phyloP scores from a whole-genome alignment of 208 protist species.

The Kentomonas sorsogonicus region DNA sequence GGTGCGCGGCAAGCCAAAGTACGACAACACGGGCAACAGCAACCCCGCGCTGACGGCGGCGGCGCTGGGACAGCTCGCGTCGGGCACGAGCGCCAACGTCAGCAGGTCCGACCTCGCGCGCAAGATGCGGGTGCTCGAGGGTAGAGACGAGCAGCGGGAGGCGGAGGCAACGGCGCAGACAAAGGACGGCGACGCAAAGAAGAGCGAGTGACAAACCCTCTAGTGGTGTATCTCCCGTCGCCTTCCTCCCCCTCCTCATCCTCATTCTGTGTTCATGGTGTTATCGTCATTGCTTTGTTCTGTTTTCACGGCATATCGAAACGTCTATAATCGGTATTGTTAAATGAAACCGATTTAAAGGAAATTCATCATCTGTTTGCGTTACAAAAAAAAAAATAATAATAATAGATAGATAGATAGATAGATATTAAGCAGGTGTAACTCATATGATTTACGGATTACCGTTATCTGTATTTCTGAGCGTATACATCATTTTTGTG shows the following conservation, averaged over 20 bases:
- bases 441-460: no score
- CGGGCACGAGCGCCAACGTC: neutral
- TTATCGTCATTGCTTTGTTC: neutral
- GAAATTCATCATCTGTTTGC: no score
- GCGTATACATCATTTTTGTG: no score
- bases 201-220: neutral
- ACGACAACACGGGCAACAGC: no score
- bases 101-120: no score
- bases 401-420: constrained; percentile 2
- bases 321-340: no score
- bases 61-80: neutral
- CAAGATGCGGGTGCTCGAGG: no score
- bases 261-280: neutral
- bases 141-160: neutral
- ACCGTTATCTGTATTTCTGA: no score
- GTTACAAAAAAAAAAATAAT: neutral
- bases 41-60: neutral
- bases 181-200: neutral
- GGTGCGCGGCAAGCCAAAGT: no score
- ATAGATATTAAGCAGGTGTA: neutral
- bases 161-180: neutral
- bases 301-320: no score
- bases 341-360: no score
- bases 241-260: neutral
- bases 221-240: neutral